phyloP scores from a whole-genome alignment of 2,329 filamentous ascomycete species.

The Calonectria multiphialidica region DNA sequence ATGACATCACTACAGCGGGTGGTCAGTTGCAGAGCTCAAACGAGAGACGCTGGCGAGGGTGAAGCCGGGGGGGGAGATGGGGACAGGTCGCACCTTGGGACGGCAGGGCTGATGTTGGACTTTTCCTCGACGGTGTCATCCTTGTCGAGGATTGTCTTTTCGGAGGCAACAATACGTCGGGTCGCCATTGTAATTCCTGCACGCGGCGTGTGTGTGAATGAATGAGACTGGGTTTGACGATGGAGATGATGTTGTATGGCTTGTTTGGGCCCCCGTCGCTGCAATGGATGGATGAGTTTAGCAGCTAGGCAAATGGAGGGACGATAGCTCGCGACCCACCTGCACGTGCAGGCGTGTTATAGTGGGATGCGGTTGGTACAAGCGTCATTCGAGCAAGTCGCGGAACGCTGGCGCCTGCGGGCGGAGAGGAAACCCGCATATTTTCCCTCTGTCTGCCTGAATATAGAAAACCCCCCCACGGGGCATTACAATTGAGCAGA shows the following conservation, averaged over 20 bases:
- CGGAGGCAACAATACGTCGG: slow-evolving; percentile 72
- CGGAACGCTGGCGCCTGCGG: neutral
- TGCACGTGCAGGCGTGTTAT: slow-evolving; percentile 37
- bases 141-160: slow-evolving; percentile 75
- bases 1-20: slow-evolving; percentile 77
- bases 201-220: slow-evolving; percentile 12
- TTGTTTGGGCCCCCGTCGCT: slow-evolving; percentile 7
- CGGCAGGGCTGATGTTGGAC: slow-evolving; percentile 84
- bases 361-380: neutral
- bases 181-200: slow-evolving; percentile 71
- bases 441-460: neutral
- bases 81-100: slow-evolving; percentile 75
- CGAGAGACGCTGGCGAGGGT: neutral
- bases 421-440: neutral
- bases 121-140: slow-evolving; percentile 66
- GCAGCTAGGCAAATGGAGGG: neutral
- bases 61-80: neutral
- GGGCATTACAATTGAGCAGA: neutral
- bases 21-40: slow-evolving; percentile 16
- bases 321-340: slow-evolving; percentile 32
- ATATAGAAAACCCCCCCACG: neutral
- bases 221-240: slow-evolving; percentile 23
- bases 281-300: slow-evolving; percentile 15
- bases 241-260: slow-evolving; percentile 21
- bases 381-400: neutral